Conservation (phyloP, 495 filamentous ascomycete genomes). For the Aspergillus ostianus region DNA sequence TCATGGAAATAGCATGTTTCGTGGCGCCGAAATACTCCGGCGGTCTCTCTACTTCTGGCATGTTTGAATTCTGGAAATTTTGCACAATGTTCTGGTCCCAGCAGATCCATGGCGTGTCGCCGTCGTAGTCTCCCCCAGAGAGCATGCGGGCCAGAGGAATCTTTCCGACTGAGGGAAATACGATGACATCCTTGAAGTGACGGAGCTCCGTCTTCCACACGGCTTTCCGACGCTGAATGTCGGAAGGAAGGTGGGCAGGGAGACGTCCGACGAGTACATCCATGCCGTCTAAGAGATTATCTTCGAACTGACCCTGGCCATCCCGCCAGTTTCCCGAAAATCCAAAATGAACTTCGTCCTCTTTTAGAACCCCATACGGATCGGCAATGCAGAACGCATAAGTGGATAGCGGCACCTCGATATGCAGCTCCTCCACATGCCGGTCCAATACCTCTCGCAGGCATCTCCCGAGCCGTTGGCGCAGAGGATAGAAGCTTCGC, state of each 20-base stretch:
- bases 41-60: slow-evolving; percentile 45
- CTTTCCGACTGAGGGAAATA: slow-evolving; percentile 73
- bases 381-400: slow-evolving; percentile 81
- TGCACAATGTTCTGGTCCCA: slow-evolving; percentile 78
- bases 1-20: slow-evolving; percentile 51
- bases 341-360: slow-evolving; percentile 74
- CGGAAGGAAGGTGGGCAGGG: slow-evolving; percentile 75
- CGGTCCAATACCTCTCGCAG: slow-evolving; percentile 54
- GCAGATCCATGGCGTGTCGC: slow-evolving; percentile 86
- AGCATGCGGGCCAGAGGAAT: slow-evolving; percentile 74
- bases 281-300: slow-evolving; percentile 60
- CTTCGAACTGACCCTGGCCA: slow-evolving; percentile 58
- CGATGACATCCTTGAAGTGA: slow-evolving; percentile 79
- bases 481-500: slow-evolving; percentile 55
- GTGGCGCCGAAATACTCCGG: slow-evolving; percentile 56
- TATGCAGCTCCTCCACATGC: slow-evolving; percentile 62
- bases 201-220: slow-evolving; percentile 67
- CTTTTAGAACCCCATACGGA: slow-evolving; percentile 64
- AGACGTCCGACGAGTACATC: slow-evolving; percentile 84
- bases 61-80: slow-evolving; percentile 68
- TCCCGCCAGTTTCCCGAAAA: slow-evolving; percentile 65
- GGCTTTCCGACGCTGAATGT: slow-evolving; percentile 72
- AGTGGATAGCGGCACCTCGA: slow-evolving; percentile 71
- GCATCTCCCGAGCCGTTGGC: slow-evolving; percentile 52
- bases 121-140: slow-evolving; percentile 94